Conservation (phyloP, 2,329 filamentous ascomycete genomes). For the Arthrobotrys musiformis region DNA sequence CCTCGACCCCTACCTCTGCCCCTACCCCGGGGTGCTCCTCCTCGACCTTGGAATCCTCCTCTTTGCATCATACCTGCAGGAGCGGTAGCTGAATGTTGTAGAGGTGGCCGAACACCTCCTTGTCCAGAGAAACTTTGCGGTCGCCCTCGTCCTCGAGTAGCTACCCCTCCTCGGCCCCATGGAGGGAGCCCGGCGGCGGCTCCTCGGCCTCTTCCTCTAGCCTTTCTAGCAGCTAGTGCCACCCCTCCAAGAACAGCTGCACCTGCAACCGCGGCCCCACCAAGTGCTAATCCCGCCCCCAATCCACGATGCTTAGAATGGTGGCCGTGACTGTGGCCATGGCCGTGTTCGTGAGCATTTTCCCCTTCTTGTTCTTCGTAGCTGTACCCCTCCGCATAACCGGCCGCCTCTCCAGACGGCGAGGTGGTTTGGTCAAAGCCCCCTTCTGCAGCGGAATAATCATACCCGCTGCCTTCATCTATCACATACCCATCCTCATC, state of each 20-base stretch:
- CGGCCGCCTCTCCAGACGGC: constrained; percentile 1
- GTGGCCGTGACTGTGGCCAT: background rate
- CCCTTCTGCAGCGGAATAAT: background rate
- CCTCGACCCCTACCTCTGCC: constrained; percentile 18
- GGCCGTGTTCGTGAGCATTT: background rate
- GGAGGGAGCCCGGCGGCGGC: background rate
- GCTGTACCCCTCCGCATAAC: constrained; percentile 13
- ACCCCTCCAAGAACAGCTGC: constrained; percentile 32
- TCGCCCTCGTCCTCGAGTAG: constrained; percentile 25
- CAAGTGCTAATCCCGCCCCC: constrained; percentile 25
- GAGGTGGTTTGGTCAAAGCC: background rate
- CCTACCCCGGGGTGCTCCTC: constrained; percentile 1
- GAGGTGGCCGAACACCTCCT: constrained; percentile 5
- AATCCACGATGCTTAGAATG: constrained; percentile 7
- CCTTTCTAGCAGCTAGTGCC: constrained; percentile 30
- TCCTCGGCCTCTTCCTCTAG: constrained; percentile 25
- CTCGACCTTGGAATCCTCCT: constrained; percentile 9
- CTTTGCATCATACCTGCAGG: constrained; percentile 4
- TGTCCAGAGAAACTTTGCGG: constrained; percentile 26
- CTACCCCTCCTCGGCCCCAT: constrained; percentile 9
- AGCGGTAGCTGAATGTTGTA: constrained; percentile 26
- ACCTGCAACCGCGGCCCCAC: constrained; percentile 37
- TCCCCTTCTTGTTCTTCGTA: constrained; percentile 4
- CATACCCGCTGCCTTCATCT: constrained; percentile 1
- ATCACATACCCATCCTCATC: constrained; percentile 2